These are phyloP conservation scores for Mucor piriformis DNA, from an alignment of 371 early-diverging fungal species.

Conservation along the genomic window DNA sequence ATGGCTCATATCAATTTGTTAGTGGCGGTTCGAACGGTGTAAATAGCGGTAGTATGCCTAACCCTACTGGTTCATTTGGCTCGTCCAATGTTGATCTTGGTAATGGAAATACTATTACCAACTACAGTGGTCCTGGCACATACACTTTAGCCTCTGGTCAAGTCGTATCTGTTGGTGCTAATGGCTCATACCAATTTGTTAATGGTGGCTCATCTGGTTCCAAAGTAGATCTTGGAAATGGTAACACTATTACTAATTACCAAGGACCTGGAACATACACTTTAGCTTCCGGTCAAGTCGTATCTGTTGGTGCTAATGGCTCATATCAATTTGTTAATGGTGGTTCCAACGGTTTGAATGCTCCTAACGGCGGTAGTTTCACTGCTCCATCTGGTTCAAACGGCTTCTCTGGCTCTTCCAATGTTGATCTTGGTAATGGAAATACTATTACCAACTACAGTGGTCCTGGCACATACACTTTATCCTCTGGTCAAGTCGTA, in stretches of 20 bases:
- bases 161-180: neutral
- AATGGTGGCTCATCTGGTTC: neutral
- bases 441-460: neutral
- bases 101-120: neutral
- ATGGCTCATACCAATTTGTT: neutral
- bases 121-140: slow-evolving; percentile 6
- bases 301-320: neutral
- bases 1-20: neutral
- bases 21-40: neutral
- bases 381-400: no score
- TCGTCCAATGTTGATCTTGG: neutral
- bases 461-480: slow-evolving; percentile 11
- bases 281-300: neutral
- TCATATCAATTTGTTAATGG: neutral
- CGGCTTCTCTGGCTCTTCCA: neutral
- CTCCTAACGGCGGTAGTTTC: no score
- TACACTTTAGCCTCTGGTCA: slow-evolving; percentile 4
- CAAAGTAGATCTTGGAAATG: neutral
- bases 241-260: neutral
- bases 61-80: no score
- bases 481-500: neutral
- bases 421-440: neutral
- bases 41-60: no score
- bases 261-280: slow-evolving; percentile 7
- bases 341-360: neutral